Evolutionary conservation across 371 early-diverging fungal genomes (phyloP).

Genomic region (Syncephalastrum monosporum): DNA sequence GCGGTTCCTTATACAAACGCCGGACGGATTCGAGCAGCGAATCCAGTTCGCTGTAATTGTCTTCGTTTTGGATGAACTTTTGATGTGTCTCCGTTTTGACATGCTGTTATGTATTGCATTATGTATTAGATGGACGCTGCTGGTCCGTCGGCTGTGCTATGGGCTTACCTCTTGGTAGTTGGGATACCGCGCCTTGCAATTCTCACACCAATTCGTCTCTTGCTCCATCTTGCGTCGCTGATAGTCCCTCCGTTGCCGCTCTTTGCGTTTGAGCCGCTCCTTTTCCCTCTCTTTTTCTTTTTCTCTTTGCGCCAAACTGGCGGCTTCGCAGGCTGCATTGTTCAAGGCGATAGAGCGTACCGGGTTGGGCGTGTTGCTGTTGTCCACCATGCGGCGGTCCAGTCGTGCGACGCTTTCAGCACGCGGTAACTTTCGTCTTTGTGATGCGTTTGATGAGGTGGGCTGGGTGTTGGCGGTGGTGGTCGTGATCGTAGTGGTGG

Average conservation of each 20-base stretch:
- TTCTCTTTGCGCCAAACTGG: neutral
- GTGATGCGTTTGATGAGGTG: neutral
- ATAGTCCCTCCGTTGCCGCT: constrained; percentile 2
- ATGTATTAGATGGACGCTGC: too few species aligned
- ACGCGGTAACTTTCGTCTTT: constrained; percentile 1
- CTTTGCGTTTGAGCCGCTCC: constrained; percentile 9
- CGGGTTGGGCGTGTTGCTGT: constrained; percentile 11
- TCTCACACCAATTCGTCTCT: constrained; percentile 37
- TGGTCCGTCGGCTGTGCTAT: neutral
- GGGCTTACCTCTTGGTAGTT: constrained; percentile 28
- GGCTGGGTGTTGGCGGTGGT: neutral
- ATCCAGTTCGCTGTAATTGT: constrained; percentile 40
- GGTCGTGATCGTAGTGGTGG: neutral
- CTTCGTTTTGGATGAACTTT: constrained; percentile 28
- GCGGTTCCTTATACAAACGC: constrained; percentile 21
- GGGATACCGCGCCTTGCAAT: constrained; percentile 31
- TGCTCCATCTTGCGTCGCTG: constrained; percentile 10
- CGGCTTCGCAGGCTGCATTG: constrained; percentile 8
- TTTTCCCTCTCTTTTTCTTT: constrained; percentile 10
- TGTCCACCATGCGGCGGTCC: constrained; percentile 34
- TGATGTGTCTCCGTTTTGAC: constrained; percentile 30
- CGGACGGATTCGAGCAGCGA: constrained; percentile 24
- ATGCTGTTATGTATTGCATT: constrained; percentile 21
- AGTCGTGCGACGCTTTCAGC: constrained; percentile 28
- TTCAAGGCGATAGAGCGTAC: neutral